Evolutionary conservation across 768 basidiomycete genomes (phyloP), one percentile per base, ranked within the genome.

Genomic region (Thelephora ganbajun): DNA sequence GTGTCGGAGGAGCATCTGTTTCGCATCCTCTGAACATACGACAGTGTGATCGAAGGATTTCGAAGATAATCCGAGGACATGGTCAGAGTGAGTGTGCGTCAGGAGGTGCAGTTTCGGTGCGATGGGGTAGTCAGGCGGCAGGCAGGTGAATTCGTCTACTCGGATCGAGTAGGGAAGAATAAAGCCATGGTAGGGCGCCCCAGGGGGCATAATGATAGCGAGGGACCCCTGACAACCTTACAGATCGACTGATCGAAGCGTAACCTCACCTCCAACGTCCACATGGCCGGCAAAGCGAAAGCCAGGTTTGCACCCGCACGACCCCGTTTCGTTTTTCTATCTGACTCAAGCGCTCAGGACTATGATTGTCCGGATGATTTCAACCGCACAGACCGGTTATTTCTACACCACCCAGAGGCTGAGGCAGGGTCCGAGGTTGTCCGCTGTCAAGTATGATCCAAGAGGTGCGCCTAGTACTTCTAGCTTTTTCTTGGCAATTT

Each of bases 391-490:
- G 63, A 93, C 90, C 1, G 90, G 91, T 11, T 90, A 75, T 67
- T 92, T 92, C 63, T 94, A 93, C 65, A 88, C 87, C 18, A 84
- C 84, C 2, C 74, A 80, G 52, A 75, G 91, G 18, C 66, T 81
- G 36, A 74, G 91, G 11, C 63, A 74, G 57, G 83, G 80, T 2
- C 79, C 86, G n/a, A 83, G 75, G 62, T 66, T 94, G 44, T 80
- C 86, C 6, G 81, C 86, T n/a, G 83, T 93, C 56, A 94, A 93
- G 63, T 93, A 92, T 61, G 91, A 94, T 58, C 88, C 89, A 1
- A 67, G 69, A 58, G 87, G 90, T 89, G 61, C 49, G 77, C 61
- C n/a, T 30, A n/a, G n/a, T n/a, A 19, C 6, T 13, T 46, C 45
- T 7, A 16, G 16, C 26, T 45, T 55, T 14, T 51, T 44, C 41